Evolutionary conservation across 1,284 basidiomycete genomes (phyloP), one percentile per base, ranked within the genome.

Genomic region (Ceratobasidium sp.): DNA sequence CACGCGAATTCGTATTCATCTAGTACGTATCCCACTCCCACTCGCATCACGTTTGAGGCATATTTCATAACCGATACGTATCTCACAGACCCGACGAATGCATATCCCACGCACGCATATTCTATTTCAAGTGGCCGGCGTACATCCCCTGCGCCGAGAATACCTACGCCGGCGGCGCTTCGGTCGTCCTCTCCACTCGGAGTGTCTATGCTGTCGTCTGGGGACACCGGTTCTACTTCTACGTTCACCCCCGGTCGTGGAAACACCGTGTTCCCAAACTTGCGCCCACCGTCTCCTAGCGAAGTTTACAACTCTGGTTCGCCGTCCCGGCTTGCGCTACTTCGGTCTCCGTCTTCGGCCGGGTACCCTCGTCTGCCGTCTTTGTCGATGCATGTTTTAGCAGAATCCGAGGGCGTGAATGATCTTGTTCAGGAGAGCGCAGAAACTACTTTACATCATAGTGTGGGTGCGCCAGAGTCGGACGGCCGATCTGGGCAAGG

Each of bases 161-260:
- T 71, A 57, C 66, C 66, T 5, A 71, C 66, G 1, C 66, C 66
- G 2, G 66, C 66, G n/a, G 66, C 53, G 19, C 54, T 71, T 6
- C 66, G 66, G 6, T 57, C 66, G 22, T 56, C 66, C 1, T 71
- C 66, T 15, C 66, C 66, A 7, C 66, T 71, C 41, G 45, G 29
- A 4, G 24, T 64, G 14, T 22, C 45, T 4, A n/a, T 47, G 24
- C 45, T 59, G 41, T 71, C 66, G 41, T 71, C 66, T 24, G 50
- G 50, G 2, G 44, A 36, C 36, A 47, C 36, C 19, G 36, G 36
- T 41, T 62, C 59, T 1, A 62, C 8, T n/a, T 15, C 57, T 15
- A 2, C 36, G 44, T 45, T 41, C 11, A 11, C 36, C 6, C 59
- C 44, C 36, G 2, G 44, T 11, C 59, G 36, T 41, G 36, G 36